phyloP scores from a whole-genome alignment of 1,284 basidiomycete species.

The Trichosporon asahii region DNA sequence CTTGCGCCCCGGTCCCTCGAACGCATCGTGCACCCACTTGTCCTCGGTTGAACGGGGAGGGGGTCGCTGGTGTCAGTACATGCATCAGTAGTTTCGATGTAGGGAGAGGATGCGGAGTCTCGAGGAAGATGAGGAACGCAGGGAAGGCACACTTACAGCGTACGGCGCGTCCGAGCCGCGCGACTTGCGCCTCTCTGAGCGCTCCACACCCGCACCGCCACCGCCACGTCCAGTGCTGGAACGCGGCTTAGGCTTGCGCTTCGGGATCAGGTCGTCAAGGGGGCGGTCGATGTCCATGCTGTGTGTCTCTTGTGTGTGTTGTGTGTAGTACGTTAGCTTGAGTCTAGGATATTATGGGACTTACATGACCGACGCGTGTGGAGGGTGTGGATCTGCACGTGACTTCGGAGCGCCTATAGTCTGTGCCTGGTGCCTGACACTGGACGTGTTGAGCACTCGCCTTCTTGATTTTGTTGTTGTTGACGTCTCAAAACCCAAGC shows the following conservation, averaged over 20 bases:
- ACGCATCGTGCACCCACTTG: conserved; percentile 52
- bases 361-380: not conserved
- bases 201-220: conserved; percentile 12
- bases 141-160: conserved; percentile 27
- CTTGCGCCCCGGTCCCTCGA: conserved; percentile 16
- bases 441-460: not conserved
- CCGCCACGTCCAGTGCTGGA: conserved; percentile 6
- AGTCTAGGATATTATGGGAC: not conserved
- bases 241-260: conserved; percentile 33
- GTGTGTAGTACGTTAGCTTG: not conserved
- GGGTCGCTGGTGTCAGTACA: conserved; percentile 41
- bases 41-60: conserved; percentile 47
- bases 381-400: not conserved
- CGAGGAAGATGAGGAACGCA: not conserved
- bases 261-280: conserved; percentile 47
- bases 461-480: not conserved
- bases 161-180: conserved; percentile 36
- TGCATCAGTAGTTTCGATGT: no score
- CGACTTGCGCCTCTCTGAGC: conserved; percentile 21
- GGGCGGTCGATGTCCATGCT: conserved; percentile 51
- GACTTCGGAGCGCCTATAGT: not conserved
- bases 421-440: not conserved
- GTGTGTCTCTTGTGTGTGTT: not conserved
- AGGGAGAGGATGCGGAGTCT: no score
- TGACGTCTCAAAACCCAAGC: not conserved